Evolutionary conservation across 768 basidiomycete species (phyloP), one percentile per base, ranked within the genome.

Genomic region (Suillus sp.): DNA sequence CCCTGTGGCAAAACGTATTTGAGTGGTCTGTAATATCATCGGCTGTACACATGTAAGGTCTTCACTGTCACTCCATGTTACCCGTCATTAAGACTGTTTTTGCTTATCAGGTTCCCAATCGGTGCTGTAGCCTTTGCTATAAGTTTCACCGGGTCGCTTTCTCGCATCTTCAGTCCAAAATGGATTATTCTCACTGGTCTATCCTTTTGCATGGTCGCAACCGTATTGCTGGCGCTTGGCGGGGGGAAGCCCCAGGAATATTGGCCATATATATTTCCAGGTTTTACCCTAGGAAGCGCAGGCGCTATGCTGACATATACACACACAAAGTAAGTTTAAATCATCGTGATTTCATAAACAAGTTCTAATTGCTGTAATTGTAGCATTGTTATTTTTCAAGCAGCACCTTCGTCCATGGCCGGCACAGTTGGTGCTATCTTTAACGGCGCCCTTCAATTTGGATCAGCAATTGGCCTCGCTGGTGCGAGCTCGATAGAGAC

Each of bases 391-490:
- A 77, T 86, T 45, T 80, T 86, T 71, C 78, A 76, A 63, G 78
- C 78, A 42, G 79, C 78, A 5, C 84, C 84, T 6, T 63, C 80
- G 9, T 75, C 76, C n/a, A 80, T 83, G 68, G 78, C 83, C 4
- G 85, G 86, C 45, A 82, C 80, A 5, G 78, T 85, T 18, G 83
- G 83, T 22, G 86, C 85, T 18, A 80, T 87, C 45, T 84, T 84
- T 75, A 84, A 83, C 62, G 78, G 79, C 27, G 81, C 82, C 13
- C 78, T 85, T 1, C 83, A 87, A 69, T 73, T 84, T 62, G 84
- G 84, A 38, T 78, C 78, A 11, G 85, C 86, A 7, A 73, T 83
- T 25, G 84, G 83, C 22, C 72, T 83, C 37, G 81, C 86, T 16
- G 77, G 78, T 30, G 77, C 84, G 30, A 79, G 71, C 37, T 80